Percentiles rank a stretch among this genome's conserved stretches.
Conservation (phyloP, 2,329 filamentous ascomycete genomes). For the Pyrenophora tritici-repentis region DNA sequence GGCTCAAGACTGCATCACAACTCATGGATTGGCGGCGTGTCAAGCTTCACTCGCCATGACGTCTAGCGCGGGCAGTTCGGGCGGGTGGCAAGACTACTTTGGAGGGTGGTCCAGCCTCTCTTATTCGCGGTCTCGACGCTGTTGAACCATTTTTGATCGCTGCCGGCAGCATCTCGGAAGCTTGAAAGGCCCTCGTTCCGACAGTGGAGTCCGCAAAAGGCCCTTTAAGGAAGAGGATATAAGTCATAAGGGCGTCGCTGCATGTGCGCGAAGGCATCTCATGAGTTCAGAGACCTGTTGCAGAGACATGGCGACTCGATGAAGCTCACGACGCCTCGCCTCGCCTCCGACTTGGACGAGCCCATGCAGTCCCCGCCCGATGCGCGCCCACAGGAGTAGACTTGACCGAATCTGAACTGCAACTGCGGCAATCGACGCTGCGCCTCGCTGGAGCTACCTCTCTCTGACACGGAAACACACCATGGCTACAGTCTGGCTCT, state of each 20-base stretch:
- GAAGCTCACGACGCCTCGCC: conserved; percentile 14
- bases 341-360: conserved; percentile 19
- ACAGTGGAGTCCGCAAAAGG: conserved; percentile 40
- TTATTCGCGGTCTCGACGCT: conserved; percentile 28
- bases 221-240: conserved; percentile 40
- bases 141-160: conserved; percentile 21
- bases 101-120: conserved; percentile 21
- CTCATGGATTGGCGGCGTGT: neutral
- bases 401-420: conserved; percentile 13
- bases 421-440: conserved; percentile 9
- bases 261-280: too few relatives aligned
- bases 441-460: conserved; percentile 15
- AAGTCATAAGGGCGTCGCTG: conserved; percentile 30
- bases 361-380: conserved; percentile 24
- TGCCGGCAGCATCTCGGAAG: conserved; percentile 36
- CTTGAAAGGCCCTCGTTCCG: conserved; percentile 16
- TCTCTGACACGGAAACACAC: conserved; percentile 15
- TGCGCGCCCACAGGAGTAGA: conserved; percentile 11
- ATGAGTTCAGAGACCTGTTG: conserved; percentile 9
- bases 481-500: conserved; percentile 9
- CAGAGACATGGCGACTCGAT: neutral
- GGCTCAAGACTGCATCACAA: neutral
- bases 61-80: conserved; percentile 21
- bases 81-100: conserved; percentile 14
- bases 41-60: conserved; percentile 9